phyloP scores from a whole-genome alignment of 1,284 basidiomycete species.

The Rhizoctonia solani region DNA sequence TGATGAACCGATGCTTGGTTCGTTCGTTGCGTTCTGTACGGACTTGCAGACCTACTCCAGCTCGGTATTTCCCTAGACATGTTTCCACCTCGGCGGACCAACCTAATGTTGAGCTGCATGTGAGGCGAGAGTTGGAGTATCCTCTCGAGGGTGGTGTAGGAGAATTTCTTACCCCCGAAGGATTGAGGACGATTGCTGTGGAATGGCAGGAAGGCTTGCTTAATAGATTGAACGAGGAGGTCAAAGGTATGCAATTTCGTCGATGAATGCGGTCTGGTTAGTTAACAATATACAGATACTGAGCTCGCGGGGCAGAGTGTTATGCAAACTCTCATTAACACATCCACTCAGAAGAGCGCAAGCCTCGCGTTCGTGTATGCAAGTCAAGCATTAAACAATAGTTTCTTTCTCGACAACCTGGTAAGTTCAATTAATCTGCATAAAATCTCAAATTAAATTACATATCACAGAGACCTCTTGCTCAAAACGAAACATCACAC shows the following conservation, averaged over 20 bases:
- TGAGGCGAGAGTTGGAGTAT: slow-evolving; percentile 63
- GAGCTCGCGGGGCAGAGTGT: slow-evolving; percentile 63
- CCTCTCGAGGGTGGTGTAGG: slow-evolving; percentile 69
- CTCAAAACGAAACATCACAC: slow-evolving; percentile 45
- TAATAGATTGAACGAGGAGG: slow-evolving; percentile 71
- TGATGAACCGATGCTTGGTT: not conserved
- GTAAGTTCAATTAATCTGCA: slow-evolving; percentile 56
- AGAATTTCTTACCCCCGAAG: slow-evolving; percentile 69
- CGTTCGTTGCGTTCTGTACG: not conserved
- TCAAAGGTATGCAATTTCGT: slow-evolving; percentile 58
- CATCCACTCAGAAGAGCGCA: slow-evolving; percentile 63
- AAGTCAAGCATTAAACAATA: slow-evolving; percentile 91
- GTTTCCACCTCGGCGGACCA: not conserved
- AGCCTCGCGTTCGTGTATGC: slow-evolving; percentile 90
- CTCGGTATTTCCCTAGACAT: not conserved
- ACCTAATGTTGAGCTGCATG: slow-evolving; percentile 51
- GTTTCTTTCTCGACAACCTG: slow-evolving; percentile 87
- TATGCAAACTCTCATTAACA: slow-evolving; percentile 74
- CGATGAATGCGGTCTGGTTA: not conserved
- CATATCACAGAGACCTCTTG: slow-evolving; percentile 52
- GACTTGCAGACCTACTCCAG: not conserved
- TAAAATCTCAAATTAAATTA: not conserved
- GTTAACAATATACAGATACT: slow-evolving; percentile 52
- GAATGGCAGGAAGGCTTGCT: slow-evolving; percentile 84
- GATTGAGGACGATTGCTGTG: slow-evolving; percentile 67